phyloP scores from a whole-genome alignment of 2,329 filamentous ascomycete genomes.

The Aspergillus novofumigatus region DNA sequence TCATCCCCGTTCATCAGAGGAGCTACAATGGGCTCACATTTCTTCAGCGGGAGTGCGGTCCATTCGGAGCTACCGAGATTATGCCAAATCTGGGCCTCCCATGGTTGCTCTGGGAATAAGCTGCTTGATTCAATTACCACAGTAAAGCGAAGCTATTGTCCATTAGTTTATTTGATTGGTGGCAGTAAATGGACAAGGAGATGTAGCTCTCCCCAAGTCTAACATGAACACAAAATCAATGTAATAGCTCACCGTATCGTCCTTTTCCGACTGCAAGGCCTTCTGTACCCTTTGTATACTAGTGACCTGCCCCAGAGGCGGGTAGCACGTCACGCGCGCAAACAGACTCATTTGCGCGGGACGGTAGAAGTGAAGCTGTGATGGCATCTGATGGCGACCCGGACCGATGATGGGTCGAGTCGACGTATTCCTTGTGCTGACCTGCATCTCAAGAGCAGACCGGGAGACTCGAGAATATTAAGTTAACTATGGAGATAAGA shows the following conservation, averaged over 20 bases:
- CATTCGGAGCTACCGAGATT: conserved; percentile 58
- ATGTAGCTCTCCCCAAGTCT: background rate
- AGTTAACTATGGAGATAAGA: background rate
- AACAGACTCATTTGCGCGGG: conserved; percentile 47
- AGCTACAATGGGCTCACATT: conserved; percentile 22
- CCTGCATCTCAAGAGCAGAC: conserved; percentile 7
- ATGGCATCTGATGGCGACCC: conserved; percentile 4
- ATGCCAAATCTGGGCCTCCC: conserved; percentile 75
- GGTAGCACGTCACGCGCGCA: conserved; percentile 58
- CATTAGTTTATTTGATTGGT: conserved; percentile 9
- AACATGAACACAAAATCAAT: background rate
- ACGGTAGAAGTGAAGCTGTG: conserved; percentile 32
- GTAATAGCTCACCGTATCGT: conserved; percentile 22
- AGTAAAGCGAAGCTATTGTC: conserved; percentile 55
- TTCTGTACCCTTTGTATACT: conserved; percentile 45
- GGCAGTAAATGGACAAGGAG: background rate
- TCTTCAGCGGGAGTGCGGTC: conserved; percentile 54
- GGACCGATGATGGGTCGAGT: conserved; percentile 19
- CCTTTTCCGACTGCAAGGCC: conserved; percentile 11
- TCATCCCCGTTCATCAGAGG: conserved; percentile 25
- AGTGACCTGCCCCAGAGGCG: conserved; percentile 72
- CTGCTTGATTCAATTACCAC: conserved; percentile 65
- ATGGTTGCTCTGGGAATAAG: conserved; percentile 53
- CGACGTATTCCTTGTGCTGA: conserved; percentile 12
- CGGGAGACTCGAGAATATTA: background rate